A percentile compares a stretch with the other conserved stretches of the same genome.
Conservation (phyloP, 306 rosid species). For the Dalbergia oliveri region DNA sequence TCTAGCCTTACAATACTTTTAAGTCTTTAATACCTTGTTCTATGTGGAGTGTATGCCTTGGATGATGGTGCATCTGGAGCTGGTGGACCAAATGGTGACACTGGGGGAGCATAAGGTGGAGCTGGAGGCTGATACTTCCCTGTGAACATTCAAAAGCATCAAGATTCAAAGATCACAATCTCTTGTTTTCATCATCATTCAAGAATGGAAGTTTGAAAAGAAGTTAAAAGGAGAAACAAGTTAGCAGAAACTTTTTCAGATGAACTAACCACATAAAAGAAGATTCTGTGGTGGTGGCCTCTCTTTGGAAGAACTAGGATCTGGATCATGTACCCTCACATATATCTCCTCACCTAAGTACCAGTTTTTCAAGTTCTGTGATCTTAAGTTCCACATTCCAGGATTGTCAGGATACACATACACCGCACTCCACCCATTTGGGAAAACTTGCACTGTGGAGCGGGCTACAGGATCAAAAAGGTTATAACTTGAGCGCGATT, state of each 20-base stretch:
- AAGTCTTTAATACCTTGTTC: constrained; percentile 51
- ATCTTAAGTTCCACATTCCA: constrained; percentile 91
- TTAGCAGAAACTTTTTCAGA: not conserved
- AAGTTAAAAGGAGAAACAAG: not conserved
- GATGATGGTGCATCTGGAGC: constrained; percentile 42
- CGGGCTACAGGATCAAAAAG: constrained; percentile 64
- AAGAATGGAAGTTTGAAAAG: not conserved
- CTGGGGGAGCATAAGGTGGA: constrained; percentile 45
- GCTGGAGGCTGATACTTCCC: constrained; percentile 48
- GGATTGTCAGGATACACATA: constrained; percentile 88
- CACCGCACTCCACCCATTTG: constrained; percentile 77
- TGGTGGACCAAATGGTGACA: constrained; percentile 15
- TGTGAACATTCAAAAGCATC: constrained; percentile 39
- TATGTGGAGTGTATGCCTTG: constrained; percentile 45
- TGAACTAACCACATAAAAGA: constrained; percentile 74
- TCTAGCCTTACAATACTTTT: not conserved
- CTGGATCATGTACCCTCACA: constrained; percentile 66
- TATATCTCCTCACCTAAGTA: constrained; percentile 80
- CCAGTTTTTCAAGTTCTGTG: constrained; percentile 74
- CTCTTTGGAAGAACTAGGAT: constrained; percentile 79
- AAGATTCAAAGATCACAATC: not conserved
- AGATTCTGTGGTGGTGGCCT: constrained; percentile 67
- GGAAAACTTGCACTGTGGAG: constrained; percentile 73
- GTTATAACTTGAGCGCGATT: constrained; percentile 54
- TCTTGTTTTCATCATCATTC: not conserved